Base-by-base conservation (phyloP, 2,329 filamentous ascomycete species). In the Aureobasidium sp. region DNA sequence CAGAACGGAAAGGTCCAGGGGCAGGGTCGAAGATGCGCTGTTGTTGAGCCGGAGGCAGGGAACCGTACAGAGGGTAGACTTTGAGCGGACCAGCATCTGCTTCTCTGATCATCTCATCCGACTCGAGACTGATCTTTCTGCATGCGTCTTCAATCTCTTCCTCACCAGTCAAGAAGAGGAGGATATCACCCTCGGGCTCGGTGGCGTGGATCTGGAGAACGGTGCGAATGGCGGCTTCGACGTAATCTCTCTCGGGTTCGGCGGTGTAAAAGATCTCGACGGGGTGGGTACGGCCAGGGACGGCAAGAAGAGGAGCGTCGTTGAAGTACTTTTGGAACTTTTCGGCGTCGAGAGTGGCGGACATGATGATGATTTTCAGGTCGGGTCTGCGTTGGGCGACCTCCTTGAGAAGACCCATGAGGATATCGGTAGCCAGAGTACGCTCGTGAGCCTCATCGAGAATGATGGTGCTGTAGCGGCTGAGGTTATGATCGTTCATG, bases 231-330 rank as follows among this genome's bases (percentile, higher is more conserved):
- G 94, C 90, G 45, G 93, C 93, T 77, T 99, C 94, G 46, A 99
- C 89, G 71, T 99, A 99, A 72, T 99, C 94, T 69, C 89, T 84
- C 78, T 97, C 94, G 19, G 94, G 90, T 73, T 97, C 92, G 0
- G 91, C 90, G 1, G 94, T 99, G 76, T 99, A 99, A 75, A 95
- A 99, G 65, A 99, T 95, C 78, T 99, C 93, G 69, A 99, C 94
- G 6, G 94, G 92, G 73, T 96, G 87, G 21, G 94, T 99, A 74
- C 94, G 86, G 71, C 94, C 94, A 37, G 94, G 94, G 2, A 99
- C 94, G 25, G 93, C 90, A 57, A 99, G 84, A 42, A 99, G 81
- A 7, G 94, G 94, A 4, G 94, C 94, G 68, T 96, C 85, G 76
- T 91, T 89, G 79, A 99, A 99, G 78, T 99, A 99, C 63, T 86